A percentile compares a stretch with the other conserved stretches of the same genome.
Conservation (phyloP, 495 filamentous ascomycete genomes). For the Penicillium parvum region DNA sequence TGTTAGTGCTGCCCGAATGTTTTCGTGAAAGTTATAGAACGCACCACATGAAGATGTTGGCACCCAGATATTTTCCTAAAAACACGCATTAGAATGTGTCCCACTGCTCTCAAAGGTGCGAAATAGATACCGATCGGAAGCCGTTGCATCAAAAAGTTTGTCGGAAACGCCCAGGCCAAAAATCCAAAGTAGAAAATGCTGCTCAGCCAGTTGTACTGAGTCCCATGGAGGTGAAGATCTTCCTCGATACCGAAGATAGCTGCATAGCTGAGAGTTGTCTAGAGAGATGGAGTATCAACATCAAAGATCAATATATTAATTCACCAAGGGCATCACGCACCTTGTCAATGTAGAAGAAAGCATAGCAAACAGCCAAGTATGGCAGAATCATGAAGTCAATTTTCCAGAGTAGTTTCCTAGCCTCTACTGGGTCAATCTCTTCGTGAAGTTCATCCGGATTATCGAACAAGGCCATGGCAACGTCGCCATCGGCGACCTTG, state of each 20-base stretch:
- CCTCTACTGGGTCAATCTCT: conserved; percentile 45
- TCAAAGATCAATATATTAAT: no score
- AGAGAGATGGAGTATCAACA: no score
- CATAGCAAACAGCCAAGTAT: conserved; percentile 53
- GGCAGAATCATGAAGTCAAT: conserved; percentile 51
- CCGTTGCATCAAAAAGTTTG: conserved; percentile 53
- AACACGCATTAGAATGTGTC: not conserved
- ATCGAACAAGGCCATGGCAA: conserved; percentile 43
- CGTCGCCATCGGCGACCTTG: conserved; percentile 37
- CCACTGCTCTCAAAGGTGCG: not conserved
- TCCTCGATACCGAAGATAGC: conserved; percentile 55
- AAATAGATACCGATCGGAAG: conserved; percentile 45
- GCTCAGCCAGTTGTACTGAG: conserved; percentile 48
- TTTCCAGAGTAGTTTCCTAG: conserved; percentile 47
- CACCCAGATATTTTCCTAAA: conserved; percentile 50
- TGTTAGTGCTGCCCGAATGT: not conserved
- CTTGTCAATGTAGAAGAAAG: conserved; percentile 59
- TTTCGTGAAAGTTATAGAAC: not conserved
- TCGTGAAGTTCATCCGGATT: conserved; percentile 41
- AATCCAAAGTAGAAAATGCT: conserved; percentile 51
- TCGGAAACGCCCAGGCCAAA: conserved; percentile 46
- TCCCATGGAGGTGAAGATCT: conserved; percentile 42
- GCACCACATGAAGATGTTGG: conserved; percentile 57
- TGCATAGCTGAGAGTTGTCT: conserved; percentile 55
- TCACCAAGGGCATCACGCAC: conserved; percentile 15